Conservation (phyloP, 2,329 filamentous ascomycete genomes). For the Ophiocordyceps camponoti-saundersi region DNA sequence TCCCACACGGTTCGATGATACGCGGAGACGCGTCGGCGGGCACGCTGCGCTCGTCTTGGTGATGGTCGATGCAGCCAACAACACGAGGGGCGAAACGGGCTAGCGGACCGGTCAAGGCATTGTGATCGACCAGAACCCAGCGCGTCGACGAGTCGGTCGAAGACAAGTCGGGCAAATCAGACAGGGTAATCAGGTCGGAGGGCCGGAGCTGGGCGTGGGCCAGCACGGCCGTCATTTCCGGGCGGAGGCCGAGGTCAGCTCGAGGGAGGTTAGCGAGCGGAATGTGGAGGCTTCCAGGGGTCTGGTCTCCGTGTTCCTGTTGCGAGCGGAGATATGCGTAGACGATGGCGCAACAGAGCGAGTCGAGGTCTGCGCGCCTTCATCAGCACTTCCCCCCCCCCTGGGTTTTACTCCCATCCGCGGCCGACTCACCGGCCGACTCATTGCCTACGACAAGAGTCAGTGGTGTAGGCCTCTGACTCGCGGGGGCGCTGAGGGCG, state of each 20-base stretch:
- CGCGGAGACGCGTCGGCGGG: slow-evolving; percentile 30
- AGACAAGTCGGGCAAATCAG: slow-evolving; percentile 24
- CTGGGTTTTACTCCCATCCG: background rate
- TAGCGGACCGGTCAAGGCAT: slow-evolving; percentile 48
- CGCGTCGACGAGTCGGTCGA: slow-evolving; percentile 33
- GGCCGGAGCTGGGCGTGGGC: slow-evolving; percentile 38
- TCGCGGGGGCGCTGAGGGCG: slow-evolving; percentile 24
- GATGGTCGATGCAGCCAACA: slow-evolving; percentile 59
- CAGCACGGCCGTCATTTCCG: slow-evolving; percentile 54
- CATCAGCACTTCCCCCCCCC: background rate
- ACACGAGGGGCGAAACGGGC: slow-evolving; percentile 17
- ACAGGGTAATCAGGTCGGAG: slow-evolving; percentile 46
- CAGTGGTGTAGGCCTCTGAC: slow-evolving; percentile 28
- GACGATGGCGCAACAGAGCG: slow-evolving; percentile 56
- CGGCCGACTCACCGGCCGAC: slow-evolving; percentile 34
- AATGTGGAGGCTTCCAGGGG: slow-evolving; percentile 35
- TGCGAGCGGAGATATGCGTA: slow-evolving; percentile 58
- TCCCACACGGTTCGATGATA: slow-evolving; percentile 49
- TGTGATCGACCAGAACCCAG: slow-evolving; percentile 72
- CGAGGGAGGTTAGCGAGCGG: slow-evolving; percentile 57
- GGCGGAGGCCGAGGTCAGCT: slow-evolving; percentile 51
- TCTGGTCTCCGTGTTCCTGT: slow-evolving; percentile 15
- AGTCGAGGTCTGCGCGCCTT: slow-evolving; percentile 50
- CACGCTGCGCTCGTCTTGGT: slow-evolving; percentile 51
- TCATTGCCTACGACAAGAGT: slow-evolving; percentile 52